These are phyloP conservation scores for Plasmodium knowlesi DNA, from an alignment of 169 alveolate species.

Conservation along the genomic window DNA sequence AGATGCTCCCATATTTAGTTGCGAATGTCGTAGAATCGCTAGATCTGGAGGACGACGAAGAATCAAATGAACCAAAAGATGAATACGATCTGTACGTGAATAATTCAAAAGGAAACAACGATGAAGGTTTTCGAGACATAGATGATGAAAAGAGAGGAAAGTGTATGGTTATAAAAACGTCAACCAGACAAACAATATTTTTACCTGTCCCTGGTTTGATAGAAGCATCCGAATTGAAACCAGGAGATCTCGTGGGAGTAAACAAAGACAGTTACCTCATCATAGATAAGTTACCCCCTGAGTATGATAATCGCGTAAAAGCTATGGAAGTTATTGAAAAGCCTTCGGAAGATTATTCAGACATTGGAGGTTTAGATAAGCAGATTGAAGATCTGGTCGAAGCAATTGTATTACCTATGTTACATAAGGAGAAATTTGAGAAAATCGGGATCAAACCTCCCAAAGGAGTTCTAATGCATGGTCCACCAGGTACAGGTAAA, in stretches of 20 bases:
- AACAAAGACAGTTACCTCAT: conserved; percentile 98
- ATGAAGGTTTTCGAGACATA: conserved; percentile 72
- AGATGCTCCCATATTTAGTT: conserved; percentile 99
- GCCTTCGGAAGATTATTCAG: conserved; percentile 99
- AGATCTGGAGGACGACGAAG: conserved; percentile 71
- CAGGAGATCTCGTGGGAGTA: conserved; percentile 98
- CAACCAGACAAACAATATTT: conserved; percentile 97
- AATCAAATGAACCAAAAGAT: conserved; percentile 28
- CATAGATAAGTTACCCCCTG: conserved; percentile 99
- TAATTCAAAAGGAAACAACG: conserved; percentile 10
- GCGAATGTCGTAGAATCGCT: conserved; percentile 96
- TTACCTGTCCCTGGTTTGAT: conserved; percentile 99
- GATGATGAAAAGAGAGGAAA: conserved; percentile 86
- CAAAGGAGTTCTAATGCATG: conserved; percentile 98
- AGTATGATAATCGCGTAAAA: conserved; percentile 98
- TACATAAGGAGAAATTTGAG: conserved; percentile 98
- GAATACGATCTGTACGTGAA: conserved; percentile 60
- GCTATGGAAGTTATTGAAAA: conserved; percentile 99
- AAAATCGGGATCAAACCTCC: conserved; percentile 99
- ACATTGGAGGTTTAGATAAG: conserved; percentile 99
- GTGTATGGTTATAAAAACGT: conserved; percentile 92
- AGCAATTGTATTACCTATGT: conserved; percentile 99
- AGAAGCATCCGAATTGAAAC: conserved; percentile 91
- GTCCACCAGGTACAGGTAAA: conserved; percentile 99
- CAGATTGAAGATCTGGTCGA: conserved; percentile 99